Conservation (phyloP, 176 grass and related monocot species). For the Alloteropsis semialata region DNA sequence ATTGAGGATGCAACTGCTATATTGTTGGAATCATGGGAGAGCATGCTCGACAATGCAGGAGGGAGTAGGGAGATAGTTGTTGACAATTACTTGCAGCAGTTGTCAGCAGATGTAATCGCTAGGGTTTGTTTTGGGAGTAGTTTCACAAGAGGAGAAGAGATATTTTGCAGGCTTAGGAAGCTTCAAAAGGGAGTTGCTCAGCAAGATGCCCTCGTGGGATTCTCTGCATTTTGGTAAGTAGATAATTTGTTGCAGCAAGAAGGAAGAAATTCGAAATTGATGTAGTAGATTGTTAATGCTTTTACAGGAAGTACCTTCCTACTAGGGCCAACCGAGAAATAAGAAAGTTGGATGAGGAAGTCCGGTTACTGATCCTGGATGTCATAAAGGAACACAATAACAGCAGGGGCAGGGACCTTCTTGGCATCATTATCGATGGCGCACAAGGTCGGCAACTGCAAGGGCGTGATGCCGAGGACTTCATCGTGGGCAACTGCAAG, state of each 20-base stretch:
- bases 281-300: not conserved
- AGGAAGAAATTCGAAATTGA: slow-evolving; percentile 17
- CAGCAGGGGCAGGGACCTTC: slow-evolving; percentile 3
- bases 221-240: slow-evolving; percentile 50
- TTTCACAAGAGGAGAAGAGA: slow-evolving; percentile 64
- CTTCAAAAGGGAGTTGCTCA: slow-evolving; percentile 53
- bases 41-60: slow-evolving; percentile 28
- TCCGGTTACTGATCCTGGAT: slow-evolving; percentile 40
- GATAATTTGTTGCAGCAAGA: slow-evolving; percentile 18
- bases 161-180: slow-evolving; percentile 55
- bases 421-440: slow-evolving; percentile 51
- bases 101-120: slow-evolving; percentile 66
- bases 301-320: slow-evolving; percentile 46
- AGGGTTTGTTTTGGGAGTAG: slow-evolving; percentile 75
- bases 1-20: slow-evolving; percentile 44
- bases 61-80: slow-evolving; percentile 62
- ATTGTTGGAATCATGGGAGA: slow-evolving; percentile 58
- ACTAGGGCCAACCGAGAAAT: slow-evolving; percentile 58
- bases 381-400: slow-evolving; percentile 41
- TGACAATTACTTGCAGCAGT: slow-evolving; percentile 49
- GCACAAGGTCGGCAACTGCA: not conserved
- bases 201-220: slow-evolving; percentile 21
- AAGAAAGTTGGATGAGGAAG: slow-evolving; percentile 42
- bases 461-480: slow-evolving; percentile 22
- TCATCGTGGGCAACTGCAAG: slow-evolving; percentile 70